phyloP scores from a whole-genome alignment of 306 rosid genomes.

The Pterocarpus macrocarpus region DNA sequence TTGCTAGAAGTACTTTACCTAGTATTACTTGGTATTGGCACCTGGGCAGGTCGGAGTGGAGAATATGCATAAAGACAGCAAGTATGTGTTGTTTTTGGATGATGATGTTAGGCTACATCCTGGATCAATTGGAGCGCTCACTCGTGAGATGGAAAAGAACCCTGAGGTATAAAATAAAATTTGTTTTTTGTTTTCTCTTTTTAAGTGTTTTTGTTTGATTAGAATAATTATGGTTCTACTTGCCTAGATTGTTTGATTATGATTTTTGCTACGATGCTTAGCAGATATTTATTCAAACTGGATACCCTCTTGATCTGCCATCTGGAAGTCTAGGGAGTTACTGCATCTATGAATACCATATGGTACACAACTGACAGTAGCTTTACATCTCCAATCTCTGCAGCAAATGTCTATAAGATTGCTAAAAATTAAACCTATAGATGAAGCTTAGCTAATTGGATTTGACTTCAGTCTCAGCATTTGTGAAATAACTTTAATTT shows the following conservation, averaged over 20 bases:
- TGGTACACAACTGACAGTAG: slow-evolving; percentile 63
- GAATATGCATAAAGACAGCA: slow-evolving; percentile 85
- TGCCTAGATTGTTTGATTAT: slow-evolving; percentile 33
- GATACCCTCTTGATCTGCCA: slow-evolving; percentile 98
- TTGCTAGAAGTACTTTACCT: slow-evolving; percentile 29
- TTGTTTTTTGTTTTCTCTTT: slow-evolving; percentile 3
- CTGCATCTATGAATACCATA: slow-evolving; percentile 96
- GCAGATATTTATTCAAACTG: slow-evolving; percentile 99
- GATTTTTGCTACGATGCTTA: slow-evolving; percentile 45
- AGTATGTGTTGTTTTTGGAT: slow-evolving; percentile 89
- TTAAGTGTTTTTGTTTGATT: slow-evolving; percentile 13
- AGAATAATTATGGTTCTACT: slow-evolving; percentile 19
- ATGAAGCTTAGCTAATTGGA: slow-evolving; percentile 39
- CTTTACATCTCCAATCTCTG: slow-evolving; percentile 32
- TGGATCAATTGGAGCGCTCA: slow-evolving; percentile 93
- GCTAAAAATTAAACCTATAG: slow-evolving; percentile 21
- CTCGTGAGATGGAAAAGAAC: slow-evolving; percentile 88
- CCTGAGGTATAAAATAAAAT: slow-evolving; percentile 67
- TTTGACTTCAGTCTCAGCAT: slow-evolving; percentile 14
- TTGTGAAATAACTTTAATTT: slow-evolving; percentile 31
- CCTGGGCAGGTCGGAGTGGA: slow-evolving; percentile 88
- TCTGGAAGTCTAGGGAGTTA: slow-evolving; percentile 98
- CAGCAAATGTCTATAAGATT: slow-evolving; percentile 31
- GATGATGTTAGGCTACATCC: slow-evolving; percentile 98
- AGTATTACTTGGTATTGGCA: slow-evolving; percentile 39